A percentile compares a stretch with the other conserved stretches of the same genome.
Evolutionary conservation across 2,329 filamentous ascomycete genomes (phyloP).

Genomic region (Penicillium sp.): DNA sequence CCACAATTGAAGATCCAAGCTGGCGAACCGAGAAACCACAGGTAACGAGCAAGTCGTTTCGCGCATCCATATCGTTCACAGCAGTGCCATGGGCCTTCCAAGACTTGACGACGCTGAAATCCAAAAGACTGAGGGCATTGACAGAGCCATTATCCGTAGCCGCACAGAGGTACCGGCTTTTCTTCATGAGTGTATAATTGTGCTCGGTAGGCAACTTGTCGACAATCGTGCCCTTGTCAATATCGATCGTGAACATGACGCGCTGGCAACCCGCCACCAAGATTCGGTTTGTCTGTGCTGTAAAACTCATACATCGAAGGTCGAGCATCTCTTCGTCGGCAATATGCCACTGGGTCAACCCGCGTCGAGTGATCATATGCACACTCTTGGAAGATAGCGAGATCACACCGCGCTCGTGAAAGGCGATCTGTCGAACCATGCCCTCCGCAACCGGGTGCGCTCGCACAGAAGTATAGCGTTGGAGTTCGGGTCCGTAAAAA

Average conservation of each 20-base stretch:
- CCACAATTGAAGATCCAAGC: constrained; percentile 76
- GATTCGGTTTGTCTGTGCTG: constrained; percentile 80
- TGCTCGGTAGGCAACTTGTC: constrained; percentile 72
- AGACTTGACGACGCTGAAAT: constrained; percentile 74
- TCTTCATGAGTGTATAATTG: constrained; percentile 90
- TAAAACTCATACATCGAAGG: constrained; percentile 92
- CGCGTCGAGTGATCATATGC: constrained; percentile 83
- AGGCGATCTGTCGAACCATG: constrained; percentile 80
- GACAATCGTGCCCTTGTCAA: constrained; percentile 70
- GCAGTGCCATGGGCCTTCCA: constrained; percentile 89
- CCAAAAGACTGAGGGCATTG: constrained; percentile 79
- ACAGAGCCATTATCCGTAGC: constrained; percentile 81
- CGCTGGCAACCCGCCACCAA: constrained; percentile 85
- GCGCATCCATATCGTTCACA: constrained; percentile 96
- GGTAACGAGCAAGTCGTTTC: constrained; percentile 91
- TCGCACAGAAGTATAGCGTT: constrained; percentile 87
- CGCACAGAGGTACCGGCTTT: constrained; percentile 83
- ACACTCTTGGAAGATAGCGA: constrained; percentile 80
- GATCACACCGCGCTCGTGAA: constrained; percentile 88
- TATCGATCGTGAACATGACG: constrained; percentile 75
- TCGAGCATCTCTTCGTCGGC: constrained; percentile 78
- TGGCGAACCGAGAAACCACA: constrained; percentile 90
- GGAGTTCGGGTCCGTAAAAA: constrained; percentile 81
- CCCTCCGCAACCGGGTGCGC: constrained; percentile 74
- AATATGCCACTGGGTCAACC: constrained; percentile 85